Conservation (phyloP, 768 basidiomycete species). For the Suillus discolor region DNA sequence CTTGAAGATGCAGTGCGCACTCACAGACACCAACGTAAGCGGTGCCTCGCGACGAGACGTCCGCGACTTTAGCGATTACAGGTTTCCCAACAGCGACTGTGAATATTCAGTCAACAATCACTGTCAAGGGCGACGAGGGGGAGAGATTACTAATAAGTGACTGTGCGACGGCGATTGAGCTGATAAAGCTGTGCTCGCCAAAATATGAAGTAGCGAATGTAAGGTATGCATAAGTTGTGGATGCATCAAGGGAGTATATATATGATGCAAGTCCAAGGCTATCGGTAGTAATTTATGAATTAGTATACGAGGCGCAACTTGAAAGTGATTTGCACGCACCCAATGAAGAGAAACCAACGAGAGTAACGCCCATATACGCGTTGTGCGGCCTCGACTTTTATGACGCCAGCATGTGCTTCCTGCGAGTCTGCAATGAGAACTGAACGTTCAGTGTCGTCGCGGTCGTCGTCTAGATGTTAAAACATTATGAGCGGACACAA, state of each 20-base stretch:
- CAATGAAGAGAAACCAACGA: slow-evolving; percentile 61
- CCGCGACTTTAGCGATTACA: slow-evolving; percentile 72
- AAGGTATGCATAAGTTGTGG: slow-evolving; percentile 70
- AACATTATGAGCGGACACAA: slow-evolving; percentile 5
- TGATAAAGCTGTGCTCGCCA: slow-evolving; percentile 53
- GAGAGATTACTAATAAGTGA: slow-evolving; percentile 51
- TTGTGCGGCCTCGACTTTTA: slow-evolving; percentile 51
- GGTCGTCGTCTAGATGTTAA: slow-evolving; percentile 10
- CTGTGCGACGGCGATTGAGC: slow-evolving; percentile 57
- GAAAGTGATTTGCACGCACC: slow-evolving; percentile 36
- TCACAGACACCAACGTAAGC: slow-evolving; percentile 61
- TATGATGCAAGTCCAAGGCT: slow-evolving; percentile 70
- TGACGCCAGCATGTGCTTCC: slow-evolving; percentile 44
- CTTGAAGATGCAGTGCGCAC: slow-evolving; percentile 22
- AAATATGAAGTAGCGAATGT: slow-evolving; percentile 57
- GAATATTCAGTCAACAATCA: slow-evolving; percentile 19
- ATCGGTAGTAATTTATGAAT: not conserved
- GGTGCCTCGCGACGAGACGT: slow-evolving; percentile 66
- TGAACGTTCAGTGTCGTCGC: not conserved
- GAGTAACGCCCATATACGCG: slow-evolving; percentile 55
- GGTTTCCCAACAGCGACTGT: slow-evolving; percentile 60
- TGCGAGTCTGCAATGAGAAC: slow-evolving; percentile 14
- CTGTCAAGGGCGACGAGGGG: not conserved
- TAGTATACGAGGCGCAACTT: not conserved
- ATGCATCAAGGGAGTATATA: slow-evolving; percentile 74